Evolutionary conservation across 1,284 basidiomycete species (phyloP), one percentile per base, ranked within the genome.

Genomic region (Flammula alnicola): DNA sequence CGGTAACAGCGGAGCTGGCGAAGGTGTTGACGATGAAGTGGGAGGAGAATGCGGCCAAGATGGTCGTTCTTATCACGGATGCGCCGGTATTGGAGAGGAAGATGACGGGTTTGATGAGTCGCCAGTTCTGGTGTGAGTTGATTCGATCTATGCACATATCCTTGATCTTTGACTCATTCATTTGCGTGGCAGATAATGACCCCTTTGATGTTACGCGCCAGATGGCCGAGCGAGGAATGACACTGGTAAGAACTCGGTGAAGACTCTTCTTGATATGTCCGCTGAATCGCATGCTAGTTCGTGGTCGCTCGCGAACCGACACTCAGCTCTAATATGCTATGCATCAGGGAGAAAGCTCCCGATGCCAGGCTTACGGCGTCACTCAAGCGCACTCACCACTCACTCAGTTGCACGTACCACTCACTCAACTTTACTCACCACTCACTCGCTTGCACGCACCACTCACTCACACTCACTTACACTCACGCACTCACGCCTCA

Each of bases 51-150:
- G 89, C 91, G 10, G 86, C 84, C 53, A 93, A 86, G 74, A 91
- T 95, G 81, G 82, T 86, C 32, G 83, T 91, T 7, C 76, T 91
- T 44, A 88, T 94, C 53, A 89, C 92, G 8, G 92, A 95, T 70
- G 91, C 93, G 1, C 92, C 93, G 92, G 86, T 1, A 80, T 63
- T 81, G 62, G 59, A n/a, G 60, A 63, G 41, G n/a, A 7, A 19
- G 50, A 51, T 5, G 63, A 64, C 41, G 55, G 53, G 2, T 59
- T 60, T 11, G 16, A 56, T 30, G 50, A 50, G 9, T 52, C 44
- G 11, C 60, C 56, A 38, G 44, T 49, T 41, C 47, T n/a, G n/a
- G n/a, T n/a, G 56, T 59, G 47, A 45, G 55, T 49, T 3, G 23
- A 5, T 1, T 31, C 26, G 4, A 32, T 26, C 8, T 26, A 20